Percentiles rank a stretch among this genome's conserved stretches.
phyloP scores from a whole-genome alignment of 2,329 filamentous ascomycete species.

The Ophiocordyceps camponoti-floridani region DNA sequence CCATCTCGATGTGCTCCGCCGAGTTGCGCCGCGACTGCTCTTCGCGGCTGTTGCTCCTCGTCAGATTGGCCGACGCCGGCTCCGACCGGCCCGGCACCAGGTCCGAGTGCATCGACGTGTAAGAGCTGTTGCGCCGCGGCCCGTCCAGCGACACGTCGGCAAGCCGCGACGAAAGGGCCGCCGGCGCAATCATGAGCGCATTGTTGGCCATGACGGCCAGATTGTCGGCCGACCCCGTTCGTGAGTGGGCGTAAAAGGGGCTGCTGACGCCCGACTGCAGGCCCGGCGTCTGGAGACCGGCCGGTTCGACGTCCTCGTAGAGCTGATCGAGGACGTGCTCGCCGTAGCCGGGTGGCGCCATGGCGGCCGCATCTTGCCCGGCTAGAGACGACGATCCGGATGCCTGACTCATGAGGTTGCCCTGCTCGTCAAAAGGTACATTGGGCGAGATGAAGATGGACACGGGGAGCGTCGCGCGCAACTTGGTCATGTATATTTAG shows the following conservation, averaged over 20 bases:
- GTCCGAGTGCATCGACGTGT: conserved; percentile 22
- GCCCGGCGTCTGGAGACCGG: conserved; percentile 62
- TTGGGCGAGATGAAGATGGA: conserved; percentile 94
- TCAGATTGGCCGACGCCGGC: conserved; percentile 26
- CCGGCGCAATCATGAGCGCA: conserved; percentile 22
- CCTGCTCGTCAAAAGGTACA: conserved; percentile 73
- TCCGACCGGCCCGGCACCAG: conserved; percentile 20
- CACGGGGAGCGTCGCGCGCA: conserved; percentile 77
- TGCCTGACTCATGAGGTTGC: conserved; percentile 52
- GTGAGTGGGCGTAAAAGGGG: conserved; percentile 54
- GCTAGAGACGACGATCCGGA: conserved; percentile 26
- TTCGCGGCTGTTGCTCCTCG: conserved; percentile 34
- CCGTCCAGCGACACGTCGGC: conserved; percentile 46
- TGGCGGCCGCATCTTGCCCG: conserved; percentile 37
- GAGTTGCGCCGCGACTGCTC: conserved; percentile 33
- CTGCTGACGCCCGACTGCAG: conserved; percentile 60
- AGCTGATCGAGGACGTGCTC: conserved; percentile 79
- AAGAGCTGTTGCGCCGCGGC: conserved; percentile 26
- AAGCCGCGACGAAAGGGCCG: conserved; percentile 43
- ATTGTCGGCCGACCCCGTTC: conserved; percentile 68
- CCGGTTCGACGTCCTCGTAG: conserved; percentile 71
- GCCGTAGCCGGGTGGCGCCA: conserved; percentile 84
- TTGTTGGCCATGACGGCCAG: conserved; percentile 31
- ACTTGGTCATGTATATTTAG: conserved; percentile 21
- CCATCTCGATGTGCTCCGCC: conserved; percentile 36